These are phyloP conservation scores for Thelephora aurantiotincta DNA, from an alignment of 768 basidiomycete genomes.

Conservation along the genomic window DNA sequence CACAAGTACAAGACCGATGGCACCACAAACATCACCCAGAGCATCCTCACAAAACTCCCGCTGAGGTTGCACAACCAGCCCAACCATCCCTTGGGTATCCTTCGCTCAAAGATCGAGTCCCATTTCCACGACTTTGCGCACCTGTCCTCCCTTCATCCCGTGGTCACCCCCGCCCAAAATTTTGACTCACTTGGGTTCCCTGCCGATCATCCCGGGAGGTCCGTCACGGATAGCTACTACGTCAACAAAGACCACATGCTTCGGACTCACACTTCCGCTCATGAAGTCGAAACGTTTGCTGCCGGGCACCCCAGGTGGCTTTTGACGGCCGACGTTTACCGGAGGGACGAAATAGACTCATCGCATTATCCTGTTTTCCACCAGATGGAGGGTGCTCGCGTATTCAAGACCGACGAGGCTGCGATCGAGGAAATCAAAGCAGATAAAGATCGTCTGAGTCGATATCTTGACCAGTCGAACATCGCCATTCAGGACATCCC, in stretches of 20 bases:
- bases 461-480: slow-evolving; percentile 50
- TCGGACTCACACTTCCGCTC: slow-evolving; percentile 95
- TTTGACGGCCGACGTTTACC: slow-evolving; percentile 91
- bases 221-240: slow-evolving; percentile 90
- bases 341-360: slow-evolving; percentile 94
- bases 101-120: slow-evolving; percentile 70
- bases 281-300: slow-evolving; percentile 86
- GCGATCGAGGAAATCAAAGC: slow-evolving; percentile 51
- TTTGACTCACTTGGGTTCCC: slow-evolving; percentile 97
- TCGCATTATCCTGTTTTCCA: slow-evolving; percentile 98
- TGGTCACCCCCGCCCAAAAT: slow-evolving; percentile 84
- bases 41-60: slow-evolving; percentile 73
- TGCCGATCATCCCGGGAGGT: slow-evolving; percentile 82
- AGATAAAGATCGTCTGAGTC: slow-evolving; percentile 53
- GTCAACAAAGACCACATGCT: slow-evolving; percentile 84
- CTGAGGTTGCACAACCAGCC: slow-evolving; percentile 62
- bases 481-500: slow-evolving; percentile 83
- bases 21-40: slow-evolving; percentile 72
- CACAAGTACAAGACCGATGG: slow-evolving; percentile 60
- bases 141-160: slow-evolving; percentile 66
- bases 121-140: slow-evolving; percentile 69
- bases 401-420: slow-evolving; percentile 48
- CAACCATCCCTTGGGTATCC: slow-evolving; percentile 75
- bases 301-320: slow-evolving; percentile 73
- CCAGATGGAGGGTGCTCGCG: slow-evolving; percentile 89